These are phyloP conservation scores for Hypoxylon sp. DNA, from an alignment of 2,329 filamentous ascomycete genomes.

Conservation along the genomic window DNA sequence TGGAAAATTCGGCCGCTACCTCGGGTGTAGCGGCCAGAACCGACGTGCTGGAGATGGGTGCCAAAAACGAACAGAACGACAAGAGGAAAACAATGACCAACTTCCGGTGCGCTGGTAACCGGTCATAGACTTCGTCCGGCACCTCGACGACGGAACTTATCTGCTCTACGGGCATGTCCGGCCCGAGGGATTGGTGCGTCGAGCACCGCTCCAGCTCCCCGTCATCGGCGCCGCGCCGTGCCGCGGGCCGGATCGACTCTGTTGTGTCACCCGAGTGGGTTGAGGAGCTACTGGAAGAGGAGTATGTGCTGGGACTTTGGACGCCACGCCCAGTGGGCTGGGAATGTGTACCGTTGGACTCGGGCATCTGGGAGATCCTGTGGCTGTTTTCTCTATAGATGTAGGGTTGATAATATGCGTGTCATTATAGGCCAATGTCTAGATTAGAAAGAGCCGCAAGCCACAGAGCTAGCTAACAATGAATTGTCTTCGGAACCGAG, in stretches of 20 bases:
- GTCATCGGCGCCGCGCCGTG: slow-evolving; percentile 29
- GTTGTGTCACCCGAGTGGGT: slow-evolving; percentile 33
- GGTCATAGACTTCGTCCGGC: slow-evolving; percentile 74
- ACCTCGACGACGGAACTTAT: slow-evolving; percentile 56
- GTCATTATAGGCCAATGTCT: slow-evolving; percentile 44
- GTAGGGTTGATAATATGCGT: slow-evolving; percentile 26
- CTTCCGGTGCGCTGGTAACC: slow-evolving; percentile 74
- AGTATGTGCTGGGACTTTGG: slow-evolving; percentile 14
- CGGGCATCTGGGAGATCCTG: slow-evolving; percentile 38
- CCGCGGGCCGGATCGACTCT: slow-evolving; percentile 36
- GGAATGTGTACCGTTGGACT: slow-evolving; percentile 23
- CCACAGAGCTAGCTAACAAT: slow-evolving; percentile 17
- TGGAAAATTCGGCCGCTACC: slow-evolving; percentile 75
- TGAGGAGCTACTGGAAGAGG: slow-evolving; percentile 38
- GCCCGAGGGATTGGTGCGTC: slow-evolving; percentile 52
- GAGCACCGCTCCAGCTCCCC: slow-evolving; percentile 49
- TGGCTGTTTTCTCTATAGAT: slow-evolving; percentile 17
- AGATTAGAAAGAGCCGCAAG: slow-evolving; percentile 21
- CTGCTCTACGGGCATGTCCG: slow-evolving; percentile 52
- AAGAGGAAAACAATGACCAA: slow-evolving; percentile 76
- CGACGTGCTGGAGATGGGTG: slow-evolving; percentile 81
- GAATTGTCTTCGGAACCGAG: slow-evolving; percentile 9
- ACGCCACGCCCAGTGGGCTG: slow-evolving; percentile 17
- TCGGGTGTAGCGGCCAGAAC: slow-evolving; percentile 82
- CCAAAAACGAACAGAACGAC: slow-evolving; percentile 81